Base-by-base conservation (phyloP, 768 basidiomycete species). In the Brasilioporus rufonigricans region DNA sequence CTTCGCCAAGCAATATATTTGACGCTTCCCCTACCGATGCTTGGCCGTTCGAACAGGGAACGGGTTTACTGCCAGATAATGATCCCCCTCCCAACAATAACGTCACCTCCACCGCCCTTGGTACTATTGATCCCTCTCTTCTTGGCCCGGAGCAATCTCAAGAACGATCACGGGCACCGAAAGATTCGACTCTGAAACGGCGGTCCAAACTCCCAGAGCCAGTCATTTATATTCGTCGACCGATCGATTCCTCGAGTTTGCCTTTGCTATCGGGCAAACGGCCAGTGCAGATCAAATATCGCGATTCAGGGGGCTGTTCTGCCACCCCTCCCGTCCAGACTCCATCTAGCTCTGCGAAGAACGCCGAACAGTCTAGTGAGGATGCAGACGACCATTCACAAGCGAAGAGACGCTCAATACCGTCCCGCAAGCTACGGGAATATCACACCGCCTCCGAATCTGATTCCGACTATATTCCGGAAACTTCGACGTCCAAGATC, bases 101-200 rank as follows among this genome's bases (percentile, higher is more conserved):
- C 3, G 23, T 35, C 19, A 36, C 43, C 12, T 19, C 58, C 14
- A 19, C 35, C 11, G 21, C 35, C 35, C 40, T 26, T 10, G 59
- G 60, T 21, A 70, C 69, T 5, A 71, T 71, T n/a, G 57, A 71
- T 49, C 69, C 71, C 3, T 71, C 69, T 16, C 59, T 71, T 27
- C 66, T 71, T 14, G 61, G 63, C 26, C 51, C 46, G 18, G 60
- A 50, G 31, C 55, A 58, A 50, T 44, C 48, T 31, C 46, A 35
- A 31, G 13, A 26, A 12, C 16, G 44, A 13, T 32, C 48, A 5
- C 29, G 6, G 26, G n/a, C 27, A 44, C 38, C 48, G 0, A 53
- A 54, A 33, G 44, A 6, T 4, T n/a, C 53, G 10, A 11, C 40
- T n/a, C 38, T n/a, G 4, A 60, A 56, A 36, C 43, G 51, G 8